phyloP scores from a whole-genome alignment of 352 stramenopile species.

The Phytophthora pisi region DNA sequence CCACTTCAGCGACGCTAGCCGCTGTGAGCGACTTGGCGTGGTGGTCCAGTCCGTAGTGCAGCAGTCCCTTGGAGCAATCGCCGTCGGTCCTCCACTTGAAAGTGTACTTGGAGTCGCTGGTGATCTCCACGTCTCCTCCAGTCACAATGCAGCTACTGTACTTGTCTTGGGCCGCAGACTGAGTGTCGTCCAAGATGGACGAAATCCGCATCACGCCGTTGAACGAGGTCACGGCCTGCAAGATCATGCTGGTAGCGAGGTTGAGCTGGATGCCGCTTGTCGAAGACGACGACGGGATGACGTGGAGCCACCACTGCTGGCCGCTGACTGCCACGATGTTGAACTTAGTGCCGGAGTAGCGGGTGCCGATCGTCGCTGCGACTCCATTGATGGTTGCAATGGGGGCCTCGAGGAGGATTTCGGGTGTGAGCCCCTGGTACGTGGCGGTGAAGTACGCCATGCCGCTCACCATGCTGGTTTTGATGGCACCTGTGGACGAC shows the following conservation, averaged over 20 bases:
- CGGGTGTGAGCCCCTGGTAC: constrained; percentile 60
- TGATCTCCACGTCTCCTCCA: constrained; percentile 47
- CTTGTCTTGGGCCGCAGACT: constrained; percentile 59
- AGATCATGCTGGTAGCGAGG: constrained; percentile 52
- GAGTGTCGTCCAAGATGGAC: constrained; percentile 39
- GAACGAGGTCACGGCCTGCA: constrained; percentile 43
- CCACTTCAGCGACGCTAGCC: constrained; percentile 43
- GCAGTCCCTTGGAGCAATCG: constrained; percentile 56
- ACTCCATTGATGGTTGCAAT: constrained; percentile 61
- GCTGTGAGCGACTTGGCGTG: constrained; percentile 57
- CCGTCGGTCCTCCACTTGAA: constrained; percentile 69
- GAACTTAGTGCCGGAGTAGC: constrained; percentile 51
- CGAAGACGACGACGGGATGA: constrained; percentile 24
- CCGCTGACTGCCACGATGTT: constrained; percentile 55
- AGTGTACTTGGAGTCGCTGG: constrained; percentile 51
- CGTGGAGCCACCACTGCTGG: constrained; percentile 70
- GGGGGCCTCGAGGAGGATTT: constrained; percentile 55
- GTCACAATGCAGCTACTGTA: constrained; percentile 74
- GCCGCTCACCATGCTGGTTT: constrained; percentile 61
- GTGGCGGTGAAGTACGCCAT: constrained; percentile 77
- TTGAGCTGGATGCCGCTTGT: constrained; percentile 37
- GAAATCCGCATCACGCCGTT: constrained; percentile 54
- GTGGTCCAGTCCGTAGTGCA: constrained; percentile 70
- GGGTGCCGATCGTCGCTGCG: constrained; percentile 28
- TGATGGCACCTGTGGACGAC: constrained; percentile 35